These are phyloP conservation scores for Sequoiadendron giganteum DNA, from an alignment of 75 land plant species.

Conservation along the genomic window DNA sequence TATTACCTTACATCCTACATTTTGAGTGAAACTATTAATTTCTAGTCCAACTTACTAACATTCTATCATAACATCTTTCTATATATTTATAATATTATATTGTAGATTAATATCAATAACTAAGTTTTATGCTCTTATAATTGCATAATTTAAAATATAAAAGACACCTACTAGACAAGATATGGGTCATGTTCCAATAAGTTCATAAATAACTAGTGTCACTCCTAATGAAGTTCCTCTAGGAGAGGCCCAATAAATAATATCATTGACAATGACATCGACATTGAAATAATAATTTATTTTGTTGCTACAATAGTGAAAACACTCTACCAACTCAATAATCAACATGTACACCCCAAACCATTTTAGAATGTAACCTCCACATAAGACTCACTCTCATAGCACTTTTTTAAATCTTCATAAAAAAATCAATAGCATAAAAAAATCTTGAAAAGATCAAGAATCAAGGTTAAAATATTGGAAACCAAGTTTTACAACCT, in stretches of 20 bases:
- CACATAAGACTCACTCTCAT: too few species aligned
- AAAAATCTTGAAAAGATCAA: too few species aligned
- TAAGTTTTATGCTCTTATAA: slow-evolving; percentile 67
- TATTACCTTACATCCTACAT: slow-evolving; percentile 96
- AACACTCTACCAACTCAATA: too few species aligned
- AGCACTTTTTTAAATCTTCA: too few species aligned
- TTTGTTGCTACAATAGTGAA: slow-evolving; percentile 37
- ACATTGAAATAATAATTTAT: slow-evolving; percentile 27
- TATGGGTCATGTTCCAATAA: slow-evolving; percentile 13
- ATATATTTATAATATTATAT: slow-evolving; percentile 81
- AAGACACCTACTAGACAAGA: slow-evolving; percentile 23
- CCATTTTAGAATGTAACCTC: too few species aligned
- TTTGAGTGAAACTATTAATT: slow-evolving; percentile 96
- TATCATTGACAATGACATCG: slow-evolving; percentile 23
- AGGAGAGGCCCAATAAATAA: slow-evolving; percentile 31
- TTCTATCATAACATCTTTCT: slow-evolving; percentile 84
- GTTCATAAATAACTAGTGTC: slow-evolving; percentile 22
- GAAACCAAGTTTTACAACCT: too few species aligned
- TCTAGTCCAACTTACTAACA: slow-evolving; percentile 96
- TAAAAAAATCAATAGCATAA: too few species aligned
- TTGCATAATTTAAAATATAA: slow-evolving; percentile 47
- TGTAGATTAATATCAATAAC: slow-evolving; percentile 91
- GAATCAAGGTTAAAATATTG: too few species aligned
- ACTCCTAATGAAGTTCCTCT: slow-evolving; percentile 24
- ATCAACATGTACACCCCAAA: too few species aligned